Evolutionary conservation across 164 flowering plant genomes (phyloP), one percentile per base, ranked within the genome.

Genomic region (Vitis labrusca): DNA sequence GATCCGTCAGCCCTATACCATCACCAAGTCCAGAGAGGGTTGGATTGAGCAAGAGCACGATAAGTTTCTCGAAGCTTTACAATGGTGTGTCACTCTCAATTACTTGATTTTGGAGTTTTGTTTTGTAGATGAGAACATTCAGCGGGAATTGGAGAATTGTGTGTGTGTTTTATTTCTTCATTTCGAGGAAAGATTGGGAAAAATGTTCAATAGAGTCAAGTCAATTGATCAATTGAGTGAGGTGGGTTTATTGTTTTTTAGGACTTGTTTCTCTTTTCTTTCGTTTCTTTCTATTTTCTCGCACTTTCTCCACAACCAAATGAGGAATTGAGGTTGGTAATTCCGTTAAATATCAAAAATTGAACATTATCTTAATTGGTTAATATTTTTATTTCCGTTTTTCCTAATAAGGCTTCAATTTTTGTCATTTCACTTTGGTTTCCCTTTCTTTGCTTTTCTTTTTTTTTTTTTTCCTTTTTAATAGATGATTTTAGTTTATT

Each of bases 1-100:
- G 84, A 69, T 82, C 49, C 78, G 91, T 68, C 85, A 87, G 73
- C 88, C 88, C 1, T 87, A 87, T 54, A 85, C 87, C 10, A 84
- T 87, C 23, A 85, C 89, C 50, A 87, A 87, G 77, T 87, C 91
- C 61, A 78, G 91, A 71, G 89, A 87, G 82, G 85, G 84, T 81
- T 87, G 89, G 91, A 84, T 82, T 2, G 89, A 85, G 14, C 82
- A 81, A 37, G 89, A 87, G 79, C 91, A 85, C 66, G 91, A 87
- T 73, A 87, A 85, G 83, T 87, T 87, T 70, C 78, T 85, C 3
- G 85, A 87, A 81, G 89, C 91, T 30, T 81, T 87, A 16, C 91
- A 87, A 44, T 67, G 85, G 91, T 87, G 61, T 70, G 87, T 82
- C 10, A 1, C 14, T 32, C 12, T 30, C 12, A 19, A 9, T 9